phyloP scores from a whole-genome alignment of 495 filamentous ascomycete genomes.

The Podospora tetraspora region DNA sequence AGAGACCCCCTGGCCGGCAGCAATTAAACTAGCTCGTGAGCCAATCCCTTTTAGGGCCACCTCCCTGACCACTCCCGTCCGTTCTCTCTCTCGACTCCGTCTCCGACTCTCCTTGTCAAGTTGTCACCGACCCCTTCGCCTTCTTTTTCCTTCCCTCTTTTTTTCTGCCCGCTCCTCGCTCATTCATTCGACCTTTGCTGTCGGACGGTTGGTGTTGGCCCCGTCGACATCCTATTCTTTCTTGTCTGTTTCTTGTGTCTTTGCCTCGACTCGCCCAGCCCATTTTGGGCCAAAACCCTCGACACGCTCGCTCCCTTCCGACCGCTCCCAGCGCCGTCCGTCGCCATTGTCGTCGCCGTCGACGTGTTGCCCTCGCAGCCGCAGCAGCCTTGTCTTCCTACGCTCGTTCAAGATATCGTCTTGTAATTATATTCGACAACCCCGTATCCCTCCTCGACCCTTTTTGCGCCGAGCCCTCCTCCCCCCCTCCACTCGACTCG shows the following conservation, averaged over 20 bases:
- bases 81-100: slow-evolving; percentile 5
- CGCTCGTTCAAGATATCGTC: slow-evolving; percentile 23
- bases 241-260: slow-evolving; percentile 10
- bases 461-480: background rate
- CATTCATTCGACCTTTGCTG: slow-evolving; percentile 23
- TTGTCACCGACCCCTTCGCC: slow-evolving; percentile 16
- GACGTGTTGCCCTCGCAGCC: slow-evolving; percentile 9
- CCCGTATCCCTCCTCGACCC: background rate
- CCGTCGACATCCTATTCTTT: slow-evolving; percentile 14
- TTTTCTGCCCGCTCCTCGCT: slow-evolving; percentile 21
- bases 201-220: slow-evolving; percentile 14
- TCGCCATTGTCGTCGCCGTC: slow-evolving; percentile 8
- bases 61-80: slow-evolving; percentile 21
- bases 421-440: slow-evolving; percentile 22
- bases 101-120: slow-evolving; percentile 15
- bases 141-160: slow-evolving; percentile 17
- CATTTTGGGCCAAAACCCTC: background rate
- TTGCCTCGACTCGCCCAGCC: background rate
- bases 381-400: slow-evolving; percentile 9
- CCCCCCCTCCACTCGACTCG: background rate
- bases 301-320: background rate
- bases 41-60: slow-evolving; percentile 19
- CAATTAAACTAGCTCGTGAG: slow-evolving; percentile 31
- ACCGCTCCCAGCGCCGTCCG: background rate
- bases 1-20: slow-evolving; percentile 18